These are phyloP conservation scores for Nemophila menziesii DNA, from an alignment of 257 asterid genomes.

Conservation along the genomic window DNA sequence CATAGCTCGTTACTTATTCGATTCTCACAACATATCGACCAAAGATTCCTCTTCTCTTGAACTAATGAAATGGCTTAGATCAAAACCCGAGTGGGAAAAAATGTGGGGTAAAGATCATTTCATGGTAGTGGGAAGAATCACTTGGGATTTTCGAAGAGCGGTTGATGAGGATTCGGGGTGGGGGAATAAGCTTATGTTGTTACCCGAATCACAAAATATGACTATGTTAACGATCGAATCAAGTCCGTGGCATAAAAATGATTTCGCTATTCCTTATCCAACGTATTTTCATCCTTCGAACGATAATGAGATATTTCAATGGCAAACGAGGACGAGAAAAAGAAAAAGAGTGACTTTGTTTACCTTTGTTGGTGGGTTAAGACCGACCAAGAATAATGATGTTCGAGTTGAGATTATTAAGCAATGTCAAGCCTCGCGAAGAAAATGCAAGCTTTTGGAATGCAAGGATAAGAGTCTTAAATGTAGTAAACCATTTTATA, in stretches of 20 bases:
- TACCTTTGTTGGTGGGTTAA: conserved; percentile 65
- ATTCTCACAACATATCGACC: conserved; percentile 11
- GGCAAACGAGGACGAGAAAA: conserved; percentile 49
- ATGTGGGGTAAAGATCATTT: conserved; percentile 77
- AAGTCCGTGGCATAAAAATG: conserved; percentile 72
- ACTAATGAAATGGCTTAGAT: conserved; percentile 25
- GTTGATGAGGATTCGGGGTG: conserved; percentile 33
- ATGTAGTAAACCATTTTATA: conserved; percentile 47
- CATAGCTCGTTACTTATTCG: conserved; percentile 45
- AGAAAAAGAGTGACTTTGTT: conserved; percentile 35
- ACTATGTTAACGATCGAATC: conserved; percentile 68
- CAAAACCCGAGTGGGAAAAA: conserved; percentile 41
- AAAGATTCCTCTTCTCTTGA: conserved; percentile 36
- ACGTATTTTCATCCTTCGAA: conserved; percentile 75
- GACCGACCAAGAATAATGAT: conserved; percentile 45
- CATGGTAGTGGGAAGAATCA: conserved; percentile 54
- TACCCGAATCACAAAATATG: conserved; percentile 56
- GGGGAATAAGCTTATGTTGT: conserved; percentile 66
- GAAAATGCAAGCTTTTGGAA: conserved; percentile 40
- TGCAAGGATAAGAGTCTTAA: conserved; percentile 37
- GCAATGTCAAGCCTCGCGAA: conserved; percentile 34
- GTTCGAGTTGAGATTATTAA: conserved; percentile 57
- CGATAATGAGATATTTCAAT: conserved; percentile 28
- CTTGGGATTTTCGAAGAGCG: conserved; percentile 69
- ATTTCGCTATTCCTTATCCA: conserved; percentile 79